Evolutionary conservation across 148 eudicot species (phyloP).

Genomic region (Agrostemma githago): DNA sequence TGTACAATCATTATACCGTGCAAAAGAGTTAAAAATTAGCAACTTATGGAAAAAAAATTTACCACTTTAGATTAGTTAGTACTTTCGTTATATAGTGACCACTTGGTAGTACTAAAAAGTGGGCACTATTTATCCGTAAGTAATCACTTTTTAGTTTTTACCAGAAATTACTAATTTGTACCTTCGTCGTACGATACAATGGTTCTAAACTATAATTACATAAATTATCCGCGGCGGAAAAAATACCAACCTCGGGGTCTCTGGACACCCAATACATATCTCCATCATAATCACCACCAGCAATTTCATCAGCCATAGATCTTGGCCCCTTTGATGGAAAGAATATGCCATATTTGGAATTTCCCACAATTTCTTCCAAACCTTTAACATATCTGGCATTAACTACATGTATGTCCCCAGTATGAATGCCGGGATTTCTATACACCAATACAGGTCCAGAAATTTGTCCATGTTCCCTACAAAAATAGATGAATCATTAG

Average conservation of each 20-base stretch:
- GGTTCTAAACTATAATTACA: too few relatives aligned
- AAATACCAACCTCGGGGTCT: conserved; percentile 47
- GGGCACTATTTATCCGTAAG: too few relatives aligned
- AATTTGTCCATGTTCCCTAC: conserved; percentile 65
- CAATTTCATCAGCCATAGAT: conserved; percentile 72
- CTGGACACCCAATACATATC: conserved; percentile 79
- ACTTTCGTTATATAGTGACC: too few relatives aligned
- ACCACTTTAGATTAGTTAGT: too few relatives aligned
- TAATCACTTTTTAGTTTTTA: too few relatives aligned
- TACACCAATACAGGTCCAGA: conserved; percentile 65
- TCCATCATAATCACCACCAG: conserved; percentile 91
- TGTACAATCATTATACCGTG: too few relatives aligned
- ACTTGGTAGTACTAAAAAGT: too few relatives aligned
- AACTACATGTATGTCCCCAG: conserved; percentile 70
- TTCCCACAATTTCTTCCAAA: conserved; percentile 53
- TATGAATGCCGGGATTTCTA: conserved; percentile 78
- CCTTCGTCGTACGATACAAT: too few relatives aligned
- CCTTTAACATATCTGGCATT: conserved; percentile 45
- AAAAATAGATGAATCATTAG: conserved; percentile 5
- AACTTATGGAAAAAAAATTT: too few relatives aligned
- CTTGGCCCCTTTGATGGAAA: conserved; percentile 66
- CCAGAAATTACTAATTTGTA: too few relatives aligned
- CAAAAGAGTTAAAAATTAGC: too few relatives aligned
- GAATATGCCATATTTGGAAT: conserved; percentile 68
- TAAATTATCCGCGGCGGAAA: too few relatives aligned